A percentile compares a stretch with the other conserved stretches of the same genome.
Evolutionary conservation across 768 basidiomycete species (phyloP).

Genomic region (Exidia glandulosa): DNA sequence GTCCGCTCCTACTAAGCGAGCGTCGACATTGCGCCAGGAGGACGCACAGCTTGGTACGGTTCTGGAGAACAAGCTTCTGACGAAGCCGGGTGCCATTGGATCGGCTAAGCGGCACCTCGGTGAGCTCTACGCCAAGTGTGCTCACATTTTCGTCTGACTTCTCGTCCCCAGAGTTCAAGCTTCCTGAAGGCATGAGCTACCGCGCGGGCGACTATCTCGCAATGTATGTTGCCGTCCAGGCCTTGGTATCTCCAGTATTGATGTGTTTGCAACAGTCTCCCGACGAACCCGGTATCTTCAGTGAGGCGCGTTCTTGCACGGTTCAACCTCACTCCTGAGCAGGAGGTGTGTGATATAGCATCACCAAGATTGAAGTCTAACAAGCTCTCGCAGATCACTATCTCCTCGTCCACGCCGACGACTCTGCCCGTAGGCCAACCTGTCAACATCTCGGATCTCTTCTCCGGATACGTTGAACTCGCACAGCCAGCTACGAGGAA

Average conservation of each 20-base stretch:
- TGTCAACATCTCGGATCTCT: conserved; percentile 25
- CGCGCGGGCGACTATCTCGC: conserved; percentile 7
- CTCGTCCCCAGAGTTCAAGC: conserved; percentile 5
- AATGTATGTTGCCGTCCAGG: background rate
- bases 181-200: conserved; percentile 5
- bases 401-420: conserved; percentile 27
- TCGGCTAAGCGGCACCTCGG: conserved; percentile 6
- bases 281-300: conserved; percentile 1
- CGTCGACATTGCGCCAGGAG: conserved; percentile 2
- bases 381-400: conserved; percentile 18
- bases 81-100: background rate
- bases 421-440: conserved; percentile 30
- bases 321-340: background rate
- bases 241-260: background rate
- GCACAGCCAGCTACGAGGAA: conserved; percentile 35
- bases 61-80: background rate
- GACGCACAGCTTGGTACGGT: conserved; percentile 1
- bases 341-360: background rate
- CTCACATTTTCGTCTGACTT: background rate
- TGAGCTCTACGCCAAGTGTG: background rate
- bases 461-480: conserved; percentile 37
- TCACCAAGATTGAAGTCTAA: background rate
- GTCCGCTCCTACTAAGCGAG: background rate
- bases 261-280: background rate
- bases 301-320: background rate